Conservation (phyloP, 148 eudicot genomes). For the Cornus controversa region DNA sequence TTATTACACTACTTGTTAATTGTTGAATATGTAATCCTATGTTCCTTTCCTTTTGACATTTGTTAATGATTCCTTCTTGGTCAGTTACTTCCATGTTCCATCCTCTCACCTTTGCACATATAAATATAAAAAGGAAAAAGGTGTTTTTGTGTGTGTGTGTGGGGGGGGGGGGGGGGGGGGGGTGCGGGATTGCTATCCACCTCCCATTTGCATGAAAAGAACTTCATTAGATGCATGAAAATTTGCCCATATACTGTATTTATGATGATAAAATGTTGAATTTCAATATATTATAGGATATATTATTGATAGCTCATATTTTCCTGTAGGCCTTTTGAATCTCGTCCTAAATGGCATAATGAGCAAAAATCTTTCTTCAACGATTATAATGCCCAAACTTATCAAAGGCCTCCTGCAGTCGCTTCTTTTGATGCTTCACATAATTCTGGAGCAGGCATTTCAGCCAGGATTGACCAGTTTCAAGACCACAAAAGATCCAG, state of each 20-base stretch:
- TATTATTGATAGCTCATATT: background rate
- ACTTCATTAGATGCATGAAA: background rate
- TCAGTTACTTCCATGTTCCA: background rate
- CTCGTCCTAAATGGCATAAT: background rate
- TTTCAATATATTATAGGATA: no score
- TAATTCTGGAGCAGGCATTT: background rate
- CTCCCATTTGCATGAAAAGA: background rate
- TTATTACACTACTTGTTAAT: no score
- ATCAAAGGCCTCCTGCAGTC: background rate
- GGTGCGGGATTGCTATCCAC: background rate
- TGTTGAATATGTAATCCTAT: background rate
- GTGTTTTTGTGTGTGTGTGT: no score
- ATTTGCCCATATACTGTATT: background rate
- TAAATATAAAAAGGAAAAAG: background rate
- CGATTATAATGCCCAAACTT: background rate
- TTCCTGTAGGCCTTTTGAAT: background rate
- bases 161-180: background rate
- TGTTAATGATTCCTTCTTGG: background rate
- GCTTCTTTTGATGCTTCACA: background rate
- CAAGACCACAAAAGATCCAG: background rate
- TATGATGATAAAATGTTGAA: background rate
- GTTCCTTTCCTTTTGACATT: background rate
- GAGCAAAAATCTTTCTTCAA: background rate
- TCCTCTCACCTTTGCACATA: background rate
- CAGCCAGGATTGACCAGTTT: background rate